Base-by-base conservation (phyloP, 2,329 filamentous ascomycete species). In the Pseudovirgaria hyperparasitica region DNA sequence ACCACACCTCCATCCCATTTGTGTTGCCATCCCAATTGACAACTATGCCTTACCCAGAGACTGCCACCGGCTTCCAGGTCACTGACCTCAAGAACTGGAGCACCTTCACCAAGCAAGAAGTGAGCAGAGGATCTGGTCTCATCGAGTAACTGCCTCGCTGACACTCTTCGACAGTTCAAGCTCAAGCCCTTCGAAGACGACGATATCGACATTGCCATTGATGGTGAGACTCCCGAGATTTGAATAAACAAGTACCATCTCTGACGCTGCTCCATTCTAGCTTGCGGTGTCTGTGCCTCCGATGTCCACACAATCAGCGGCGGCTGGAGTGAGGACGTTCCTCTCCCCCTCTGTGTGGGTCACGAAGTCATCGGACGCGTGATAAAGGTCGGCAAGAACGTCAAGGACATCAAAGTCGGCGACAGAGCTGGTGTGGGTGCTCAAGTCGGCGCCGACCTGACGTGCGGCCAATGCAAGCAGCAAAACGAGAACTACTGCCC, bases 191-290 rank as follows among this genome's bases (percentile, higher is more conserved):
- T 92, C 50, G 82, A 77, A 38, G 81, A 86, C 50, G 70, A 82
- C 55, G 84, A 93, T 49, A 72, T 93, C 43, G 84, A 92, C 50
- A 72, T 93, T 57, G 79, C 86, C 63, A 77, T 93, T 44, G 75
- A 85, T 39, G 76, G n/a, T n/a, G n/a, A n/a, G n/a, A n/a, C n/a
- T n/a, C n/a, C n/a, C n/a, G n/a, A n/a, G n/a, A n/a, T n/a, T n/a
- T n/a, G n/a, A n/a, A n/a, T n/a, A n/a, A n/a, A n/a, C n/a, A n/a
- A 71, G 48, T 87, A 81, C 46, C 80, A 82, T 46, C 66, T 84
- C 28, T 84, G 78, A 9, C 50, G 72, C n/a, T n/a, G n/a, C n/a
- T n/a, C n/a, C n/a, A n/a, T n/a, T n/a, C n/a, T n/a, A n/a, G 76
- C 40, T 12, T 55, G 52, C 36, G 52, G 52, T 45, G 62, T 66